Conservation (phyloP, 75 land plant genomes). For the Chamaecyparis obtusa region DNA sequence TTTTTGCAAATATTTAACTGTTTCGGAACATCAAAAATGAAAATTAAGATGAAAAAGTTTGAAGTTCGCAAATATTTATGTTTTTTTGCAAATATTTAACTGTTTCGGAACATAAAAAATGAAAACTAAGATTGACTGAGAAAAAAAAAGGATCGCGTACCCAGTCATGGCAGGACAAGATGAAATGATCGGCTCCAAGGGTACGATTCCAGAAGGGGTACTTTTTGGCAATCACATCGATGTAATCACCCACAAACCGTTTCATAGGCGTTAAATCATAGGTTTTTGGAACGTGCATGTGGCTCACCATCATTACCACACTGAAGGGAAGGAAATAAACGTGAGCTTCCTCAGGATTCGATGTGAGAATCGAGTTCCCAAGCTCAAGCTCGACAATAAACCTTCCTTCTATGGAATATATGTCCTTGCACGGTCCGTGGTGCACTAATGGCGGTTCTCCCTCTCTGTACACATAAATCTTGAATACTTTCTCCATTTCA, state of each 20-base stretch:
- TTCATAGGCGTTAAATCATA: conserved; percentile 39
- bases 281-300: conserved; percentile 39
- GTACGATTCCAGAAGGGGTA: conserved; percentile 82
- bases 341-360: conserved; percentile 32
- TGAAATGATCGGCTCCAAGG: conserved; percentile 86
- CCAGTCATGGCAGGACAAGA: conserved; percentile 98
- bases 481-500: conserved; percentile 91
- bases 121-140: too few relatives aligned
- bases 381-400: conserved; percentile 52
- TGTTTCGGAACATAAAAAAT: too few relatives aligned
- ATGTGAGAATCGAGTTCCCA: conserved; percentile 31
- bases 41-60: too few relatives aligned
- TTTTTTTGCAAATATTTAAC: too few relatives aligned
- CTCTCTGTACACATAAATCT: conserved; percentile 77
- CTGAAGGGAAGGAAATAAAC: conserved; percentile 67
- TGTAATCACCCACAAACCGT: conserved; percentile 50
- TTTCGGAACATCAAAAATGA: too few relatives aligned
- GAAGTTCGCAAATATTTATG: too few relatives aligned
- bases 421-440: conserved; percentile 80
- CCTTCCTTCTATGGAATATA: conserved; percentile 78
- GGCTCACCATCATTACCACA: conserved; percentile 67
- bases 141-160: conserved; percentile 20
- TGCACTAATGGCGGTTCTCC: conserved; percentile 87
- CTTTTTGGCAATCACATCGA: conserved; percentile 42
- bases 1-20: too few relatives aligned